phyloP scores from a whole-genome alignment of 2,329 filamentous ascomycete genomes.

The Ceratocystis smalleyi region DNA sequence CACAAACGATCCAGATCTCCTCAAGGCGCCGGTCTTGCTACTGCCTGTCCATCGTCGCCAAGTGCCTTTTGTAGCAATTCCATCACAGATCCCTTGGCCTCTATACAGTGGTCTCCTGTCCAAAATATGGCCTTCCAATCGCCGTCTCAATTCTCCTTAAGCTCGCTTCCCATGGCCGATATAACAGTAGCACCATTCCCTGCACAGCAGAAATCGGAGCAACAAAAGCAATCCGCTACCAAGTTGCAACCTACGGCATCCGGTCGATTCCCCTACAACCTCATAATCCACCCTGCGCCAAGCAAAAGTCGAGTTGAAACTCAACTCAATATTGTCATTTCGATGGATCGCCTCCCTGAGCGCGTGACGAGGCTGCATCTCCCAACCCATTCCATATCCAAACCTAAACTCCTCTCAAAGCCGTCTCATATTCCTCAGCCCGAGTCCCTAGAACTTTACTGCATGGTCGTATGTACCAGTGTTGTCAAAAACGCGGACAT shows the following conservation, averaged over 20 bases:
- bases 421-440: slow-evolving; percentile 47
- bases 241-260: not conserved
- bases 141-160: slow-evolving; percentile 10
- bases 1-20: slow-evolving; percentile 14
- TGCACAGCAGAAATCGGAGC: slow-evolving; percentile 3
- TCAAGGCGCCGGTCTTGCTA: slow-evolving; percentile 7
- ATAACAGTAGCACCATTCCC: slow-evolving; percentile 3
- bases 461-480: slow-evolving; percentile 78
- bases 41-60: slow-evolving; percentile 7
- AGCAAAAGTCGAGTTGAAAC: slow-evolving; percentile 60
- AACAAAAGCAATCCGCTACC: not conserved
- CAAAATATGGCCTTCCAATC: slow-evolving; percentile 11
- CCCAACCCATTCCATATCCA: slow-evolving; percentile 81
- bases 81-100: slow-evolving; percentile 4
- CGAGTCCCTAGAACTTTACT: slow-evolving; percentile 65
- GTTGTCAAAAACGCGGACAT: slow-evolving; percentile 64
- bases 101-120: slow-evolving; percentile 12
- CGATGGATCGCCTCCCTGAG: slow-evolving; percentile 56
- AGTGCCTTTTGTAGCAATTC: slow-evolving; percentile 9
- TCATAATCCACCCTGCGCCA: slow-evolving; percentile 16
- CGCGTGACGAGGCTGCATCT: slow-evolving; percentile 71
- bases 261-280: slow-evolving; percentile 12
- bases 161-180: slow-evolving; percentile 9
- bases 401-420: slow-evolving; percentile 77
- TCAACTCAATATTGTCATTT: slow-evolving; percentile 78